These are phyloP conservation scores for Saturnispora dispora DNA, from an alignment of 805 yeast species.

Conservation along the genomic window DNA sequence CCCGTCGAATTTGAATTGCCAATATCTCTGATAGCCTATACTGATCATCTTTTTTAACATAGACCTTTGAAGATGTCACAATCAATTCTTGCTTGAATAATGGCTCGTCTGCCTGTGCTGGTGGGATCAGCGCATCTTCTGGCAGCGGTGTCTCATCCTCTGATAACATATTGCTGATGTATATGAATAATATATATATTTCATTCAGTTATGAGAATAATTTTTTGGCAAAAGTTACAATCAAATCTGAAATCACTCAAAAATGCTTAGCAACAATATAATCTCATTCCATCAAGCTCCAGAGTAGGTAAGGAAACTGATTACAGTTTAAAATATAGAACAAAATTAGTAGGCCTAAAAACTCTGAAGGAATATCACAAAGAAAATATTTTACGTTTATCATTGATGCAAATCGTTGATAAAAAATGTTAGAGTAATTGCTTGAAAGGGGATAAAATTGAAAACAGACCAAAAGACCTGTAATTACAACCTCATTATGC, in stretches of 20 bases:
- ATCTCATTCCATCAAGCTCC: neutral
- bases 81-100: slow-evolving; percentile 39
- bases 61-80: slow-evolving; percentile 71
- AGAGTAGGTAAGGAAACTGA: too few species aligned
- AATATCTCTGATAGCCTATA: slow-evolving; percentile 77
- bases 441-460: too few species aligned
- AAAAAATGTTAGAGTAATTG: too few species aligned
- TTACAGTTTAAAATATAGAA: too few species aligned
- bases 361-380: too few species aligned
- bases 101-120: slow-evolving; percentile 22
- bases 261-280: neutral
- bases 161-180: slow-evolving; percentile 19
- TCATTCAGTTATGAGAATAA: neutral
- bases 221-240: neutral
- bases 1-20: slow-evolving; percentile 65
- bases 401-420: too few species aligned
- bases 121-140: slow-evolving; percentile 24
- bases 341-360: too few species aligned
- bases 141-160: slow-evolving; percentile 25
- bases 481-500: too few species aligned
- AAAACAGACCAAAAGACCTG: too few species aligned
- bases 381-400: too few species aligned
- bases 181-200: neutral
- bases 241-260: neutral
- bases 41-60: slow-evolving; percentile 73